A percentile compares a stretch with the other conserved stretches of the same genome.
phyloP scores from a whole-genome alignment of 2,329 filamentous ascomycete genomes.

The Colletotrichum camelliae region DNA sequence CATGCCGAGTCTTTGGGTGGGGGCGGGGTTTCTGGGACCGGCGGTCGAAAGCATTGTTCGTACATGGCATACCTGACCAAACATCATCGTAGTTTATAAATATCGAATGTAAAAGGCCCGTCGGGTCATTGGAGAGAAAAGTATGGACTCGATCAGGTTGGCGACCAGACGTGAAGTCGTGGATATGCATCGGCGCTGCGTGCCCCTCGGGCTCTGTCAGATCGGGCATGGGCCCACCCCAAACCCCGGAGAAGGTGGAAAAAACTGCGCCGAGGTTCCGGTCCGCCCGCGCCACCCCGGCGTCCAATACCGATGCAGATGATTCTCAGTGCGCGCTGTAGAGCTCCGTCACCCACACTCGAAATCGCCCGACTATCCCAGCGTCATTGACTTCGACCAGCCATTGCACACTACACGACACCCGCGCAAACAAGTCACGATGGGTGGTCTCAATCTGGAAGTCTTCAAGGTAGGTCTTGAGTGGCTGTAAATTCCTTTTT shows the following conservation, averaged over 20 bases:
- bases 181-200: not conserved
- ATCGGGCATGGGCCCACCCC: conserved; percentile 2
- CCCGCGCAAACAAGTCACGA: conserved; percentile 27
- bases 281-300: not conserved
- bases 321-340: not conserved
- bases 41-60: conserved; percentile 2
- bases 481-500: not conserved
- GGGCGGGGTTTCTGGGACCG: conserved; percentile 3
- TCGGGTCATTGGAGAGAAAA: not conserved
- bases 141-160: not conserved
- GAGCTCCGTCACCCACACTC: not conserved
- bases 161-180: not conserved
- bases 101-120: not conserved
- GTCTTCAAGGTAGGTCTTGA: conserved; percentile 75
- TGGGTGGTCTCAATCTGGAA: conserved; percentile 86
- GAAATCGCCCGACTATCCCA: conserved; percentile 2
- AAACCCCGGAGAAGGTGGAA: conserved; percentile 12
- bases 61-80: conserved; percentile 10
- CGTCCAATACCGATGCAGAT: conserved; percentile 12
- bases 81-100: conserved; percentile 14
- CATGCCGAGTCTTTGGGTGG: conserved; percentile 2
- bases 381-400: not conserved
- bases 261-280: conserved; percentile 18
- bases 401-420: not conserved
- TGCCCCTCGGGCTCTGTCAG: conserved; percentile 6